Percentiles rank a stretch among this genome's conserved stretches.
Evolutionary conservation across 2,329 filamentous ascomycete species (phyloP).

Genomic region (Colletotrichum trifolii): DNA sequence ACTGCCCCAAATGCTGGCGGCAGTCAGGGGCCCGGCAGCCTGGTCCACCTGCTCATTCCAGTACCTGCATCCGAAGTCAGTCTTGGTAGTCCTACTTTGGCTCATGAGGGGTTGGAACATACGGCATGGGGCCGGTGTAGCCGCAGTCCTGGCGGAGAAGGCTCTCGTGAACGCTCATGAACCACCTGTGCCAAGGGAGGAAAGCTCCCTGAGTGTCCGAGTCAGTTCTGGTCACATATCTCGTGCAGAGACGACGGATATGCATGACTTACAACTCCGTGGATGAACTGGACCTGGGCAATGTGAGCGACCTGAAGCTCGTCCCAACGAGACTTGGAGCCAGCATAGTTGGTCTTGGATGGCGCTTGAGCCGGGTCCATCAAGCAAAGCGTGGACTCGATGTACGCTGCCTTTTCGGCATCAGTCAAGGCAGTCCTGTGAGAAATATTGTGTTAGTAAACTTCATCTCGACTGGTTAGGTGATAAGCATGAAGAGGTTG

Average conservation of each 20-base stretch:
- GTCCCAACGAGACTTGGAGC: constrained; percentile 30
- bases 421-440: constrained; percentile 16
- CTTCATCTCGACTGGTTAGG: not conserved
- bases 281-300: constrained; percentile 31
- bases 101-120: constrained; percentile 37
- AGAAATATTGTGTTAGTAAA: not conserved
- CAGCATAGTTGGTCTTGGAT: constrained; percentile 20
- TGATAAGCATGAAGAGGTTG: not conserved
- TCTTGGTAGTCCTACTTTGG: constrained; percentile 18
- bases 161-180: constrained; percentile 45
- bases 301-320: constrained; percentile 32
- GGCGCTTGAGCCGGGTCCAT: constrained; percentile 27
- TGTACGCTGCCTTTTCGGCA: constrained; percentile 25
- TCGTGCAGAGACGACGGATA: not conserved
- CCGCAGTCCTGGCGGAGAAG: constrained; percentile 45
- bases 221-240: not conserved
- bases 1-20: constrained; percentile 45
- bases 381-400: constrained; percentile 21
- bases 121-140: constrained; percentile 47
- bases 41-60: constrained; percentile 33
- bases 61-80: constrained; percentile 8
- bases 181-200: constrained; percentile 50
- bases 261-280: constrained; percentile 22
- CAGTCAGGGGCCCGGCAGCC: constrained; percentile 15
- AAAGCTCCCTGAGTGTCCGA: constrained; percentile 38